Conservation (phyloP, 1,139 yeast genomes). For the Diutina neorugosa region DNA sequence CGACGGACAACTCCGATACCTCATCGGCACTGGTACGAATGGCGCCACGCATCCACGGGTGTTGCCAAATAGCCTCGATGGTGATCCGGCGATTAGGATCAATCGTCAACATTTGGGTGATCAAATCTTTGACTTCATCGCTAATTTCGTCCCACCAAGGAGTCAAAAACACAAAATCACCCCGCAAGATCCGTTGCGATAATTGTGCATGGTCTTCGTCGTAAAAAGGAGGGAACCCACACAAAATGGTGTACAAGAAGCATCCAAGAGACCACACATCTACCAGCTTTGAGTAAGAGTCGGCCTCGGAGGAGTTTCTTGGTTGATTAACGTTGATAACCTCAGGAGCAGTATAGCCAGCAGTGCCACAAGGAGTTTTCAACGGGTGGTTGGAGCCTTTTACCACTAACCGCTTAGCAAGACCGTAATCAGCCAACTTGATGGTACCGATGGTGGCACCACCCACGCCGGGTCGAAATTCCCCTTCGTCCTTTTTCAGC, state of each 20-base stretch:
- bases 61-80: constrained; percentile 51
- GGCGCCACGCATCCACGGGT: constrained; percentile 24
- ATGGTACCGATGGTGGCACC: constrained; percentile 84
- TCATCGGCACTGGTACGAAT: not conserved
- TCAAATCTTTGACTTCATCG: constrained; percentile 59
- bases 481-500: constrained; percentile 78
- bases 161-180: constrained; percentile 68
- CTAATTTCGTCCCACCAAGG: constrained; percentile 99
- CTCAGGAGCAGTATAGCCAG: constrained; percentile 87
- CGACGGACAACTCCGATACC: not conserved
- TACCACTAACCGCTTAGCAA: constrained; percentile 70
- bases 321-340: constrained; percentile 38
- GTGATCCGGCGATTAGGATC: constrained; percentile 71
- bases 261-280: constrained; percentile 98
- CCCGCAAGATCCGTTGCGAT: constrained; percentile 72
- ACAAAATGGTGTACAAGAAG: constrained; percentile 73
- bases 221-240: constrained; percentile 96
- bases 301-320: constrained; percentile 36
- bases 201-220: constrained; percentile 77
- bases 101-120: constrained; percentile 55
- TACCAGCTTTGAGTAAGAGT: constrained; percentile 77
- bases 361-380: constrained; percentile 78
- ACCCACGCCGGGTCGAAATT: constrained; percentile 63
- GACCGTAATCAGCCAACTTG: constrained; percentile 86
- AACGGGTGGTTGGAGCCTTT: constrained; percentile 22